Conservation (phyloP, 495 filamentous ascomycete species). For the Aspergillus taichungensis region DNA sequence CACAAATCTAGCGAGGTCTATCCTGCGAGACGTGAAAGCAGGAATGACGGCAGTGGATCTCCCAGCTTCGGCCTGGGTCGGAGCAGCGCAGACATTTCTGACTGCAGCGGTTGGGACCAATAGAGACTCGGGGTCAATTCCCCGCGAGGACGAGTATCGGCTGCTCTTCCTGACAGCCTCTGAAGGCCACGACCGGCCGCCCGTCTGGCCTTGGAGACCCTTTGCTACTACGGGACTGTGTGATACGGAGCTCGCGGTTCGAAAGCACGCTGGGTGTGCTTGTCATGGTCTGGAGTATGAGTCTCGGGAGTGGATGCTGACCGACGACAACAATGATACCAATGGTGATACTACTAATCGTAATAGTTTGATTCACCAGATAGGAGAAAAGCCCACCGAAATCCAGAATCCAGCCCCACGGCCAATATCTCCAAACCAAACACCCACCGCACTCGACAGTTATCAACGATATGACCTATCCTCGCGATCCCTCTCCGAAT, state of each 20-base stretch:
- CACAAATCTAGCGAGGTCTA: slow-evolving; percentile 8
- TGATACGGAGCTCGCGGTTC: slow-evolving; percentile 18
- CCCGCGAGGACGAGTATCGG: slow-evolving; percentile 20
- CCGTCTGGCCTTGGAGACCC: slow-evolving; percentile 19
- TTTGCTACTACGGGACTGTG: slow-evolving; percentile 14
- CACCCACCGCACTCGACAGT: background rate
- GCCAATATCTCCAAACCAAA: background rate
- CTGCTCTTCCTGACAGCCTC: slow-evolving; percentile 18
- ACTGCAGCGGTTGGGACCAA: slow-evolving; percentile 5
- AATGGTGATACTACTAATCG: no score
- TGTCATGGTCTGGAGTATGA: slow-evolving; percentile 18
- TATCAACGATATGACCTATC: slow-evolving; percentile 6
- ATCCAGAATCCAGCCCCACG: background rate
- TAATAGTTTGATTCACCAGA: slow-evolving; percentile 5
- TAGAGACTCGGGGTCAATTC: slow-evolving; percentile 12
- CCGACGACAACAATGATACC: slow-evolving; percentile 2
- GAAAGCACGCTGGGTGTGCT: slow-evolving; percentile 17
- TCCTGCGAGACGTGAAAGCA: slow-evolving; percentile 9
- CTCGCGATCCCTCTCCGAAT: slow-evolving; percentile 9
- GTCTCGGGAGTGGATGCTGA: slow-evolving; percentile 16
- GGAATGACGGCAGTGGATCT: slow-evolving; percentile 17
- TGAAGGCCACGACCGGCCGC: slow-evolving; percentile 14
- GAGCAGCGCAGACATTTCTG: slow-evolving; percentile 16
- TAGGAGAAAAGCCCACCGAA: background rate
- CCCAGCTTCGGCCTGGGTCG: slow-evolving; percentile 15